Base-by-base conservation (phyloP, 2,329 filamentous ascomycete genomes). In the Plectosphaerella sp. region DNA sequence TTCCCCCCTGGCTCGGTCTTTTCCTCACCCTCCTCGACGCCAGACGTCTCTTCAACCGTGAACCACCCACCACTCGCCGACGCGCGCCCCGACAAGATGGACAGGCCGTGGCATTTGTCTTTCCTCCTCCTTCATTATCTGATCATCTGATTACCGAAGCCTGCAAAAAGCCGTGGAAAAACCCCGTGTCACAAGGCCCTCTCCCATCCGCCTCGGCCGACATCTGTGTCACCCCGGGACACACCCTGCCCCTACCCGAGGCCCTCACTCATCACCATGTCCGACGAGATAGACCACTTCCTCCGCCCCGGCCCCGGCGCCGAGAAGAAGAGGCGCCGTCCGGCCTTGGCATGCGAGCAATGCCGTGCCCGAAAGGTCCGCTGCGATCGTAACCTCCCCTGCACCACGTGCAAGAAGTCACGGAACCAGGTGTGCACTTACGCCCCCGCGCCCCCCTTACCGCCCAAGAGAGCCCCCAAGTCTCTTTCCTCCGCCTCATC, bases 361-460 rank as follows among this genome's bases (percentile, higher is more conserved):
- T 87, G 84, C 59, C 72, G 83, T 43, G 75, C 68, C 51, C 79
- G 82, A 41, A 87, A 87, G 64, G 78, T 86, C 53, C 74, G 76
- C 46, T 87, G 83, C 60, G 78, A 87, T 60, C 77, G 80, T 47
- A 76, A 77, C 53, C 64, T 68, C 7, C 84, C 84, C 1, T 87
- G 83, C 59, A 74, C 71, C 54, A 82, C 83, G 53, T 87, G 84
- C 59, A 54, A 77, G n/a, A 76, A 77, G 56, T 79, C 80, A 20
- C 76, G 75, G 57, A 78, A 76, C 41, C 71, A 74, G 6, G 71
- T 71, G 18, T 87, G 84, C 59, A 72, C 78, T 1, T 86, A 83
- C 58, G 69, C 28, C 28, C 28, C 28, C 28, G 28, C 66, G 24
- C 64, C 71, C 1, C 61, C 63, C 25, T 54, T 58, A 62, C 67